These are phyloP conservation scores for Fusarium sterilihyphosum DNA, from an alignment of 2,329 filamentous ascomycete genomes.

Conservation along the genomic window DNA sequence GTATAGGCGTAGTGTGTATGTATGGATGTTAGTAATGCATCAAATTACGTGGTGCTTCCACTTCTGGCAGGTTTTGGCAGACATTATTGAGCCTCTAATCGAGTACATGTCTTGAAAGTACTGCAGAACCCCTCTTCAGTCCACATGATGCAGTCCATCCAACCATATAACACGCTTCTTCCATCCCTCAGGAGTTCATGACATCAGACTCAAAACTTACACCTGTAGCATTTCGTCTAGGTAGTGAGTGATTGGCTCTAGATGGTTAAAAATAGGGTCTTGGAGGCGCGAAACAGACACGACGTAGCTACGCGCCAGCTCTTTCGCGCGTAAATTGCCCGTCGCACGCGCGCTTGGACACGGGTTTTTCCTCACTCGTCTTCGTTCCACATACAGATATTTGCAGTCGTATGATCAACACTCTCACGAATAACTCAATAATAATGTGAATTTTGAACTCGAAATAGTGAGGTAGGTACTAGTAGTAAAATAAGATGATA, in stretches of 20 bases:
- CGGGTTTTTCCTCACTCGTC: neutral
- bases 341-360: constrained; percentile 33
- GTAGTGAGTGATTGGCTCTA: constrained; percentile 37
- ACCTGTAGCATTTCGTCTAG: neutral
- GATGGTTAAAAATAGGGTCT: constrained; percentile 14
- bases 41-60: neutral
- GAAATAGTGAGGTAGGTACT: constrained; percentile 9
- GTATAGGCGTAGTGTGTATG: neutral
- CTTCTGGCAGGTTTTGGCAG: neutral
- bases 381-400: neutral
- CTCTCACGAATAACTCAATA: neutral
- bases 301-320: constrained; percentile 23
- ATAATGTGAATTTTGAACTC: neutral
- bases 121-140: constrained; percentile 11
- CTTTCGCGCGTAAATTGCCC: constrained; percentile 44
- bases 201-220: constrained; percentile 15
- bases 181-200: constrained; percentile 29
- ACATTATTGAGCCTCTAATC: neutral
- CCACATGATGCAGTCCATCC: constrained; percentile 14
- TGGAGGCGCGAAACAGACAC: constrained; percentile 36
- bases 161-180: constrained; percentile 37
- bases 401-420: neutral
- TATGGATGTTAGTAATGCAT: neutral
- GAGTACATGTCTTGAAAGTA: constrained; percentile 23
- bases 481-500: constrained; percentile 25